Evolutionary conservation across 192 early-diverging fungal species (phyloP), one percentile per base, ranked within the genome.

Genomic region (Gaertneriomyces sp.): DNA sequence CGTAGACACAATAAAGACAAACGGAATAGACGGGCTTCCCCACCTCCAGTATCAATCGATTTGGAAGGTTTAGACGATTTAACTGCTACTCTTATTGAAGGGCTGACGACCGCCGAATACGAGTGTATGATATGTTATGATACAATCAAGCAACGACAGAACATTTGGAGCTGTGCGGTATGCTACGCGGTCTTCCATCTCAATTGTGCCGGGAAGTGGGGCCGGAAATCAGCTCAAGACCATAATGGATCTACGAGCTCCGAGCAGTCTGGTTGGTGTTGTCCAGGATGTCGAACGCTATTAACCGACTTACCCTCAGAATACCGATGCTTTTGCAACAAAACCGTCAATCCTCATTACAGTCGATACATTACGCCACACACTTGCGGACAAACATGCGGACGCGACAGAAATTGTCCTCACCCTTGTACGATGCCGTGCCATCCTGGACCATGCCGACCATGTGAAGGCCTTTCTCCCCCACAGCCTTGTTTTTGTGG

Each of bases 101-200:
- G 83, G 40, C 78, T 95, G 52, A 80, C 72, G 16, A 85, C 74
- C 41, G 81, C 85, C 10, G 76, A 84, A 0, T 95, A 95, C 76
- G 94, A 98, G 66, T 98, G 96, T 79, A 93, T 96, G 93, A 87
- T 98, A 7, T 98, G 95, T 77, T 94, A 89, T 81, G 94, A 98
- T 77, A 74, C 75, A 16, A 80, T 98, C 53, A 77, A 83, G 49
- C 79, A 75, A 9, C 79, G 78, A 6, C 83, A 95, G 70, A 76
- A 75, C 39, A 85, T 87, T 7, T 98, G 96, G 96, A 84, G 81
- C 49, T 98, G 96, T 78, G 76, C 84, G 69, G 74, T 74, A 49
- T 96, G 93, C 78, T 95, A 85, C 85, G 91, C 90, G 10, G 85
- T 93, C 3, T 96, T 96, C 70, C 96, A 98, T 71, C 72, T 95